Conservation (phyloP, 2,329 filamentous ascomycete species). For the Aspergillus costaricaensis region DNA sequence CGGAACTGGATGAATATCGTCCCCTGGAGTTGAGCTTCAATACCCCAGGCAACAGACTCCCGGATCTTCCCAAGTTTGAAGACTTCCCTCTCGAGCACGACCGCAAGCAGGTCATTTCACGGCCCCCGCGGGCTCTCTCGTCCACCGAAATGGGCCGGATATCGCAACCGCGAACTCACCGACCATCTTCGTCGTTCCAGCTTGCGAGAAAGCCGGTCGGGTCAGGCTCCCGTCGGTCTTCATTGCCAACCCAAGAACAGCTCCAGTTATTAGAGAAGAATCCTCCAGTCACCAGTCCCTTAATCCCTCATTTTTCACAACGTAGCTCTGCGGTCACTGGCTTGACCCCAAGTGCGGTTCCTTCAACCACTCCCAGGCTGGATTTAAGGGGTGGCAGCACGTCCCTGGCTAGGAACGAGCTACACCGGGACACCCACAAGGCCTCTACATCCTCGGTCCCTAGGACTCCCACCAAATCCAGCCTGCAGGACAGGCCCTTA, state of each 20-base stretch:
- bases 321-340: slow-evolving; percentile 17
- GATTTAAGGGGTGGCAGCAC: slow-evolving; percentile 16
- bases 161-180: slow-evolving; percentile 22
- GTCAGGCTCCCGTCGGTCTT: slow-evolving; percentile 32
- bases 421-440: slow-evolving; percentile 1
- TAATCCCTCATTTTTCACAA: slow-evolving; percentile 37
- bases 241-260: slow-evolving; percentile 27
- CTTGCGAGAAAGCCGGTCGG: slow-evolving; percentile 43
- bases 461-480: slow-evolving; percentile 26
- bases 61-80: slow-evolving; percentile 49
- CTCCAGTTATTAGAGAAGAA: slow-evolving; percentile 20
- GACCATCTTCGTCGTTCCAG: slow-evolving; percentile 30
- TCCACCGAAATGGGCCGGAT: slow-evolving; percentile 20
- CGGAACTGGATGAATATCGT: slow-evolving; percentile 31
- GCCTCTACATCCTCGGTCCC: slow-evolving; percentile 19
- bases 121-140: slow-evolving; percentile 39
- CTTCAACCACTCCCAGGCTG: slow-evolving; percentile 15
- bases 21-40: slow-evolving; percentile 53
- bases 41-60: slow-evolving; percentile 45
- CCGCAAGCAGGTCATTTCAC: slow-evolving; percentile 23
- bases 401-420: slow-evolving; percentile 5
- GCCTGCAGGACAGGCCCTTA: slow-evolving; percentile 26
- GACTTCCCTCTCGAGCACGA: slow-evolving; percentile 37
- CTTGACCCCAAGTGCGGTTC: slow-evolving; percentile 16
- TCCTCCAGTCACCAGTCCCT: slow-evolving; percentile 20